Evolutionary conservation across 1,284 basidiomycete species (phyloP), one percentile per base, ranked within the genome.

Genomic region (Lentinus polychrous): DNA sequence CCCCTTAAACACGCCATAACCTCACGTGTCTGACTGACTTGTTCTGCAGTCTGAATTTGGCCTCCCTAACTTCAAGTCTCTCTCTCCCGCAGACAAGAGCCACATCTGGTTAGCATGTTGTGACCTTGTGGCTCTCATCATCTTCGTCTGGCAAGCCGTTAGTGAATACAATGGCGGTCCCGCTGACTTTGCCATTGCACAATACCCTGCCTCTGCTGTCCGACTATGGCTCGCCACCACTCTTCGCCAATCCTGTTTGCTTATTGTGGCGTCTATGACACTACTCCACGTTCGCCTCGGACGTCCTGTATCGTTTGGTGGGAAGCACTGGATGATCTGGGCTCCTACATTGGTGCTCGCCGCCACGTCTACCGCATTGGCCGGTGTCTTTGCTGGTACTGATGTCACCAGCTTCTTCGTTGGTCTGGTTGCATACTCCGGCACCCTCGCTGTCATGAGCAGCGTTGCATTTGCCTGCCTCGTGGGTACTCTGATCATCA

Each of bases 321-420:
- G 59, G 14, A 77, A 67, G 47, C 81, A 86, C 53, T 85, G 81
- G 80, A 76, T 82, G 70, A 60, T 87, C 27, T 85, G 81, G 81
- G 73, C 69, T 6, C 84, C 84, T 2, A 76, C 75, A 2, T 43
- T 77, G 5, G 53, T 83, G 42, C 64, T 86, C 8, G 67, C 72
- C 18, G 55, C 69, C 22, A 72, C 74, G 0, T 82, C 83, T 2
- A 83, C 81, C 8, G 67, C 72, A 12, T 61, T 82, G 24, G 78
- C 80, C 0, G 79, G 73, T 34, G 68, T 81, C 12, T 62, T 87
- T 20, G 70, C 83, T n/a, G 74, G 70, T 14, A 70, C 74, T 8
- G 73, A 71, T 36, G 61, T 81, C 34, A 55, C 67, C 15, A 78
- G 68, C 52, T 68, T 87, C 46, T 85, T 82, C 60, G 59, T 72